Evolutionary conservation across 163 green algal genomes (phyloP), one percentile per base, ranked within the genome.

Genomic region (Scenedesmus sp.): DNA sequence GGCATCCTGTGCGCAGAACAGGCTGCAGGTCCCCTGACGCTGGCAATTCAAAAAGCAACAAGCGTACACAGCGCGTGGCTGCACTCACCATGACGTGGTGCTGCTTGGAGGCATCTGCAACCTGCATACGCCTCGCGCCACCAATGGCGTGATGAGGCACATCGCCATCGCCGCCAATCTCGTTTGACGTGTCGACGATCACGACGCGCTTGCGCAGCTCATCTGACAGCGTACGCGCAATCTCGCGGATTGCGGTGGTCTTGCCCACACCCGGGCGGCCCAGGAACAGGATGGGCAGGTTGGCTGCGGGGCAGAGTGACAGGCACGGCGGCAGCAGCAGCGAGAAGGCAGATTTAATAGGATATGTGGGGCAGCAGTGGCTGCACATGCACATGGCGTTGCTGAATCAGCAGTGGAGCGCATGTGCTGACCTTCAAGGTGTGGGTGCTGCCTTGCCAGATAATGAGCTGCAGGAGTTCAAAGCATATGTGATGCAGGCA

Each of bases 131-230:
- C 3, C 98, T 94, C 0, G 98, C 98, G 10, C 91, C 64, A 7
- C 98, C 98, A 66, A 99, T 98, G 8, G 70, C 98, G 3, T 90
- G 89, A 79, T 96, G 94, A 4, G 94, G 93, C 87, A 96, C 94
- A 66, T 96, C 94, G 5, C 94, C 94, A 74, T 96, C 94, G 8
- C 94, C 98, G 57, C 97, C 98, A 77, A 99, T 99, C 94, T 99
- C 98, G 88, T 99, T 99, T 83, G 89, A 97, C 0, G 98, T 99
- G 94, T 99, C 98, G 66, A 99, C 97, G 26, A 99, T 98, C 60
- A 96, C 94, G 6, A 99, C 97, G 4, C 97, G 92, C 87, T 96
- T 95, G 87, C 93, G 88, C 90, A 93, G 90, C 62, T 96, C 93
- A 76, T 98, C 97, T 56, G 95, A 91, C 56, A 98, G 83, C 59